phyloP scores from a whole-genome alignment of 345 rosid genomes.

The Pistacia integerrima region DNA sequence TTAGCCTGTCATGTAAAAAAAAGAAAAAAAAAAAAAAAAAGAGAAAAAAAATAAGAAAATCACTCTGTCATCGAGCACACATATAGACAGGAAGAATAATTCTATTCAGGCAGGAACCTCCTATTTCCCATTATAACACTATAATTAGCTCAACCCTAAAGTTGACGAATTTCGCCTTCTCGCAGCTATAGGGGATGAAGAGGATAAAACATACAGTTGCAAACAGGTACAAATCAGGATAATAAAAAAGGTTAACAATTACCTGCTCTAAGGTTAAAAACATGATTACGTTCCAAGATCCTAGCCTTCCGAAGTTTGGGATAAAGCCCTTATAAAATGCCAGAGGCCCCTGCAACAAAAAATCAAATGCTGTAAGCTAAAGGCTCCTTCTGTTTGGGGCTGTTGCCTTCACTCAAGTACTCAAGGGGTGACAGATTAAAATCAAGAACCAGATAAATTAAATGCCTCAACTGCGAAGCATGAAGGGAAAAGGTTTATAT shows the following conservation, averaged over 20 bases:
- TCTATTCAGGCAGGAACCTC: no score
- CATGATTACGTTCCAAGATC: constrained; percentile 99
- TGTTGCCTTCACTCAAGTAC: neutral
- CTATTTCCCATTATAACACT: no score
- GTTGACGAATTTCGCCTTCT: neutral
- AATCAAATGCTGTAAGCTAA: constrained; percentile 4
- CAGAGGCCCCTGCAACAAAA: constrained; percentile 65
- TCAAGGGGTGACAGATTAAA: neutral
- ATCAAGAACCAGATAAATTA: neutral
- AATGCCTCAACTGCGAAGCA: neutral
- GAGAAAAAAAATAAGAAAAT: neutral
- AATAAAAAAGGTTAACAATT: constrained; percentile 1
- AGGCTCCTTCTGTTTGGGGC: neutral
- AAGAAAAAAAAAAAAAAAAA: neutral
- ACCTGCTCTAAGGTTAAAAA: constrained; percentile 98
- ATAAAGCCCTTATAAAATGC: constrained; percentile 95
- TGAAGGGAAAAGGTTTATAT: no score
- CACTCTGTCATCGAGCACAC: neutral
- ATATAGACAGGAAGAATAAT: no score
- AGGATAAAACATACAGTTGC: no score
- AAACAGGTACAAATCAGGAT: constrained; percentile 1
- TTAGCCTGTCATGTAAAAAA: constrained; percentile 52
- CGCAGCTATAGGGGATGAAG: neutral
- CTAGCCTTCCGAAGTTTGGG: constrained; percentile 93
- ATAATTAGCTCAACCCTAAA: no score